These are phyloP conservation scores for Coelastrella sp. DNA, from an alignment of 139 green algal genomes.

Conservation along the genomic window DNA sequence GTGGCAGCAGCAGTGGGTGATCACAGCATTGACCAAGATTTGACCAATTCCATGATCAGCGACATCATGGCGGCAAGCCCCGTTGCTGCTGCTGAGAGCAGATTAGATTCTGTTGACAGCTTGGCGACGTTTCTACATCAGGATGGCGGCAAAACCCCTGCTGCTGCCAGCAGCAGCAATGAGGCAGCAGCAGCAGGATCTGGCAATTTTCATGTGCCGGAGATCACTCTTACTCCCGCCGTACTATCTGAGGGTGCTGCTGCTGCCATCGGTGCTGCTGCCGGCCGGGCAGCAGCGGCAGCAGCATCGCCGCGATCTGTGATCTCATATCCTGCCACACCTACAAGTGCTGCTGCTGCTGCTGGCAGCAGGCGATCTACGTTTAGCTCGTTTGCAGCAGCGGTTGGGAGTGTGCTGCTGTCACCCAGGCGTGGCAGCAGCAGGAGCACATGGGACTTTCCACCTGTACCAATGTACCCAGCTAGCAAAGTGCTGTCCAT, in stretches of 20 bases:
- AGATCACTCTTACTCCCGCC: neutral
- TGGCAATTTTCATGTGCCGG: neutral
- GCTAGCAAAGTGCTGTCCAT: constrained; percentile 22
- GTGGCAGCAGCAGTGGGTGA: neutral
- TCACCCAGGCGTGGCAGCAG: neutral
- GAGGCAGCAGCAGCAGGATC: constrained; percentile 1
- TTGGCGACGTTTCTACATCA: neutral
- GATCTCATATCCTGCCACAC: neutral
- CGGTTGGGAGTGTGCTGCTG: neutral
- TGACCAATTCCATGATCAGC: too few relatives aligned
- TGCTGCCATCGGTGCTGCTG: constrained; percentile 29
- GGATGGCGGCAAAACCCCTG: neutral
- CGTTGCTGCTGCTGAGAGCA: too few relatives aligned
- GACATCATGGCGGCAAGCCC: too few relatives aligned
- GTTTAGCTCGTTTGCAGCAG: neutral
- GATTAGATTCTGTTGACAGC: neutral
- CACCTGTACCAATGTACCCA: constrained; percentile 13
- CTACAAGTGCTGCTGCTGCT: constrained; percentile 2
- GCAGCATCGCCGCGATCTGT: neutral
- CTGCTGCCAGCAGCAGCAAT: neutral
- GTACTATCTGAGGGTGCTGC: constrained; percentile 22
- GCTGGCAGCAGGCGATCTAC: neutral
- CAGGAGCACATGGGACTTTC: constrained; percentile 4
- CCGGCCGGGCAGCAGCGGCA: neutral
- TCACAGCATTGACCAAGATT: neutral